These are phyloP conservation scores for Trichoderma sp. DNA, from an alignment of 2,329 filamentous ascomycete genomes.

Conservation along the genomic window DNA sequence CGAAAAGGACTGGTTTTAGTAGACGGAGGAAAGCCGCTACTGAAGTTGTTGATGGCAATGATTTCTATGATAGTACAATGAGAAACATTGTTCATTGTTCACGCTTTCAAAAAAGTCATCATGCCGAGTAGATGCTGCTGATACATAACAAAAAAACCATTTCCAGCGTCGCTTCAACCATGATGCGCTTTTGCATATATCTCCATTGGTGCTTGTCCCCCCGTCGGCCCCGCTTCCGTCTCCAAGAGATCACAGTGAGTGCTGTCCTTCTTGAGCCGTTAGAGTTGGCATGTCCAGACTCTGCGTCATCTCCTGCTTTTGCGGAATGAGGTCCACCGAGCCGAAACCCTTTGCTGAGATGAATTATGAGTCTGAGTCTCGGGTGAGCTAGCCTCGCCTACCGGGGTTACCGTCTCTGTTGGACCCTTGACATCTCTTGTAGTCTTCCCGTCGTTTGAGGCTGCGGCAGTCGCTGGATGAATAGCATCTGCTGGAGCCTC, in stretches of 20 bases:
- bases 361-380: background rate
- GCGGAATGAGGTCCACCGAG: background rate
- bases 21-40: conserved; percentile 44
- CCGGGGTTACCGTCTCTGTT: background rate
- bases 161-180: background rate
- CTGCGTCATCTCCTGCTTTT: background rate
- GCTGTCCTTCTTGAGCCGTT: background rate
- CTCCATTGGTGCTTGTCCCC: background rate
- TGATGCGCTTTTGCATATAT: background rate
- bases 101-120: conserved; percentile 20
- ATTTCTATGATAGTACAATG: conserved; percentile 45
- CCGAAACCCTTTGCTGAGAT: background rate
- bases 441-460: background rate
- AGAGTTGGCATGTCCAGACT: background rate
- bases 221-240: background rate
- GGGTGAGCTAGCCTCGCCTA: background rate
- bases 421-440: background rate
- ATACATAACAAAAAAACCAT: background rate
- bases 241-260: background rate
- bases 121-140: background rate
- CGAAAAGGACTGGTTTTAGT: conserved; percentile 57
- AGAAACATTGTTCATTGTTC: conserved; percentile 42
- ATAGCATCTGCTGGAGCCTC: background rate
- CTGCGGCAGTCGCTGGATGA: background rate
- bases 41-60: conserved; percentile 46